Percentiles rank a stretch among this genome's conserved stretches.
These are phyloP conservation scores for Albifimbria verrucaria DNA, from an alignment of 2,329 filamentous ascomycete genomes.

Conservation along the genomic window DNA sequence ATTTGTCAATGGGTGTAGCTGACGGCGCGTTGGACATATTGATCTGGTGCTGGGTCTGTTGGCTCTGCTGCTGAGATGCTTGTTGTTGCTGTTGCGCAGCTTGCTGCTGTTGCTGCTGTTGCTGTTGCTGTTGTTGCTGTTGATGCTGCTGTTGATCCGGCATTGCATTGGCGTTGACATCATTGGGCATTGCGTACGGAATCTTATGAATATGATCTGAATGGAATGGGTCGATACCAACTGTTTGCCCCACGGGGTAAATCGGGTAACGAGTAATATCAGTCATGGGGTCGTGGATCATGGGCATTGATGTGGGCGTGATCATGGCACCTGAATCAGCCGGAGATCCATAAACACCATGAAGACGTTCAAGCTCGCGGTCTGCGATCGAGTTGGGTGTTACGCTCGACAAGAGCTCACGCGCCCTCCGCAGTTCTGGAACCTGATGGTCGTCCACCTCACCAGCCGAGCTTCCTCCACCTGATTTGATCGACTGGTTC, in stretches of 20 bases:
- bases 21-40: constrained; percentile 13
- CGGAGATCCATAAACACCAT: constrained; percentile 51
- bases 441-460: constrained; percentile 50
- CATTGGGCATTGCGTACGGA: constrained; percentile 72
- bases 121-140: constrained; percentile 19
- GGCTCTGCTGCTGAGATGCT: constrained; percentile 4
- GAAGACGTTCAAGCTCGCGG: constrained; percentile 53
- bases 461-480: constrained; percentile 33
- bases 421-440: constrained; percentile 51
- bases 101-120: constrained; percentile 19
- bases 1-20: constrained; percentile 33
- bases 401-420: constrained; percentile 53
- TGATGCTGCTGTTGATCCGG: constrained; percentile 39
- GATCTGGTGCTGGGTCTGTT: constrained; percentile 9
- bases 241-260: constrained; percentile 85
- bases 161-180: constrained; percentile 32
- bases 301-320: constrained; percentile 39
- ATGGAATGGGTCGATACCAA: constrained; percentile 93
- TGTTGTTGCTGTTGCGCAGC: constrained; percentile 15
- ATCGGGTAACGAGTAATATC: constrained; percentile 64
- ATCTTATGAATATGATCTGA: constrained; percentile 94
- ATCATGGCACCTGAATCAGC: constrained; percentile 47
- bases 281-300: constrained; percentile 52
- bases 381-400: constrained; percentile 50
- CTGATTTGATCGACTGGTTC: constrained; percentile 27